A percentile compares a stretch with the other conserved stretches of the same genome.
phyloP scores from a whole-genome alignment of 208 protist species.

The Crithidia brevicula region DNA sequence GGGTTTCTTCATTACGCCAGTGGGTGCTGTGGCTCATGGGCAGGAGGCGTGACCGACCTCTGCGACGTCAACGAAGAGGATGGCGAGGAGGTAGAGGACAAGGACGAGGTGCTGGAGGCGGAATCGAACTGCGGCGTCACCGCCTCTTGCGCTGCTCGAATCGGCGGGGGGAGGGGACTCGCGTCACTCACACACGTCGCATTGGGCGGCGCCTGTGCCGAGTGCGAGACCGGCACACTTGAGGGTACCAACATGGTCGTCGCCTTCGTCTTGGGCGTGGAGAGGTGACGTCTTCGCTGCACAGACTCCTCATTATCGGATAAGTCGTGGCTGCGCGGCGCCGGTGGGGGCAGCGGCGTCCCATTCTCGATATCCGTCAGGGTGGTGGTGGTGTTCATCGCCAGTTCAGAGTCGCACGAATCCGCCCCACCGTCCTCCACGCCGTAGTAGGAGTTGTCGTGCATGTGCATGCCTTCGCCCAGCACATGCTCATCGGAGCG shows the following conservation, averaged over 20 bases:
- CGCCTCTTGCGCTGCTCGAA: neutral
- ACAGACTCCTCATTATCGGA: no score
- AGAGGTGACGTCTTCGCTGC: no score
- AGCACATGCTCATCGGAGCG: slow-evolving; percentile 4
- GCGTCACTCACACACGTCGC: neutral
- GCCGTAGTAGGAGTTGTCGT: slow-evolving; percentile 14
- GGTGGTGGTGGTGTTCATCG: slow-evolving; percentile 16
- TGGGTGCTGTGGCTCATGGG: neutral
- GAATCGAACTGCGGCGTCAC: neutral
- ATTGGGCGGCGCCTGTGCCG: neutral
- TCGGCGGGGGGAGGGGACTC: neutral
- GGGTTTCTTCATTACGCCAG: neutral
- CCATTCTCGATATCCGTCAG: neutral
- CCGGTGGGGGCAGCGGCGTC: neutral
- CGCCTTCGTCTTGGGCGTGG: neutral
- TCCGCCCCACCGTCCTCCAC: neutral
- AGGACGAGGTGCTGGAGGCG: slow-evolving; percentile 1
- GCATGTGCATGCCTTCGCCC: slow-evolving; percentile 3
- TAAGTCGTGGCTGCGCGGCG: neutral
- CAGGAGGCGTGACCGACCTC: neutral
- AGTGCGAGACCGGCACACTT: no score
- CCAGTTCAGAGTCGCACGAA: slow-evolving; percentile 1
- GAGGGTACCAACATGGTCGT: neutral
- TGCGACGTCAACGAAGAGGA: neutral
- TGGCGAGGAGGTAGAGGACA: neutral